Evolutionary conservation across 2,329 filamentous ascomycete species (phyloP), one percentile per base, ranked within the genome.

Genomic region (Colletotrichum destructivum): DNA sequence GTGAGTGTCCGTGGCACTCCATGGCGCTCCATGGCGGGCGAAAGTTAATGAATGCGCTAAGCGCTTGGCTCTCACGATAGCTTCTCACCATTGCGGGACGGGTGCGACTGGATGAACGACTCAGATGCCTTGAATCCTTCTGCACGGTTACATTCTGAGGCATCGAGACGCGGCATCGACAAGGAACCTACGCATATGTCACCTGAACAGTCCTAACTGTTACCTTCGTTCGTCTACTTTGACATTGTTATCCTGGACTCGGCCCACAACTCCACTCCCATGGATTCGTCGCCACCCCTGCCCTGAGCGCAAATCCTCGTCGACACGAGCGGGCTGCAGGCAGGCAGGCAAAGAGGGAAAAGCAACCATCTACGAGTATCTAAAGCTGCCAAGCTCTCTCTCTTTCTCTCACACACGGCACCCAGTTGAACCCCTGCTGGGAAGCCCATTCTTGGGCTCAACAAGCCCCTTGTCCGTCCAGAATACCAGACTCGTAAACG

Each of bases 41-140:
- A 66, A 63, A 60, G 62, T 55, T 40, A 63, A 60, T 47, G 62
- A 63, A 47, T 62, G 31, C 52, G 67, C 67, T 62, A 71, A 73
- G 71, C 35, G 62, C 68, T 66, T 71, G 62, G 68, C 68, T 63
- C 71, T 62, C 68, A 46, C 71, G 59, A 68, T 71, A 59, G 62
- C 40, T 42, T 63, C 68, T 63, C 54, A 69, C 68, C 63, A 55
- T 68, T 71, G 63, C 59, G 68, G 71, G 68, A 73, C 62, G 46
- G 35, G 69, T 72, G 69, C 51, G 23, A 69, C 69, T 69, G 60
- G 66, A 64, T 47, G 65, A 69, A 72, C 69, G 59, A 72, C 59
- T 72, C 57, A 72, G 52, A 51, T 64, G 65, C 23, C 69, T 15
- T 40, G 38, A 72, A 64, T 26, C 23, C 40, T 12, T 55, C 47